Conservation (phyloP, 2,329 filamentous ascomycete species). For the Alternaria consortialis region DNA sequence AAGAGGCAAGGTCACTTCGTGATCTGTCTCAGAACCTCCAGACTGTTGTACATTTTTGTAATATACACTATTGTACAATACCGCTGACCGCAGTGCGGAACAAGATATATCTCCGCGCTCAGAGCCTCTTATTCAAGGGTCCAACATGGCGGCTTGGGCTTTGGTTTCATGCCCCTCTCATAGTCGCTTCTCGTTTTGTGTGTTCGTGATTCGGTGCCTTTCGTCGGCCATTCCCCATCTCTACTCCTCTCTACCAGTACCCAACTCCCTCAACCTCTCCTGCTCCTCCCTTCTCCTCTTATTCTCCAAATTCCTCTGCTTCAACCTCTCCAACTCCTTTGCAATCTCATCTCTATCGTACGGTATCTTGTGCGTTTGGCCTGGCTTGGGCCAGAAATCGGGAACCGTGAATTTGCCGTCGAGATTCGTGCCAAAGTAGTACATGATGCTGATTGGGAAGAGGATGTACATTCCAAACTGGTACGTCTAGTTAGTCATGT, state of each 20-base stretch:
- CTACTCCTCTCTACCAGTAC: constrained; percentile 25
- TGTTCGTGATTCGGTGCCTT: neutral
- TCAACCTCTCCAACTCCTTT: constrained; percentile 78
- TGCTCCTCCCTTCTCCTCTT: constrained; percentile 59
- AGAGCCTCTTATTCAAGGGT: constrained; percentile 31
- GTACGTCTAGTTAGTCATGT: neutral
- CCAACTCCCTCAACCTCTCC: constrained; percentile 39
- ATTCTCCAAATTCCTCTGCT: constrained; percentile 58
- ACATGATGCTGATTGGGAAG: constrained; percentile 99
- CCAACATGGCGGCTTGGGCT: neutral
- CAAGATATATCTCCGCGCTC: constrained; percentile 23
- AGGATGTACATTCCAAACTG: constrained; percentile 99
- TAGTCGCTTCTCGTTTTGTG: neutral
- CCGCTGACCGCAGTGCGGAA: constrained; percentile 42
- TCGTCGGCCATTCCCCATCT: neutral
- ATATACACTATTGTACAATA: constrained; percentile 23
- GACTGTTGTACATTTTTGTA: constrained; percentile 1
- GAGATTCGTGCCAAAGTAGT: constrained; percentile 99
- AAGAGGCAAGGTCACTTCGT: constrained; percentile 48
- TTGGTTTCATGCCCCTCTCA: neutral
- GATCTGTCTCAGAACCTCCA: constrained; percentile 14
- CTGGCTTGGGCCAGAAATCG: constrained; percentile 90
- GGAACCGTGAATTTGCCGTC: constrained; percentile 84
- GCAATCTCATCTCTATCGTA: constrained; percentile 83
- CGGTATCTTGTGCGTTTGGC: constrained; percentile 79